Evolutionary conservation across 2,329 filamentous ascomycete species (phyloP).

Genomic region (Chaetothyriales sp.): DNA sequence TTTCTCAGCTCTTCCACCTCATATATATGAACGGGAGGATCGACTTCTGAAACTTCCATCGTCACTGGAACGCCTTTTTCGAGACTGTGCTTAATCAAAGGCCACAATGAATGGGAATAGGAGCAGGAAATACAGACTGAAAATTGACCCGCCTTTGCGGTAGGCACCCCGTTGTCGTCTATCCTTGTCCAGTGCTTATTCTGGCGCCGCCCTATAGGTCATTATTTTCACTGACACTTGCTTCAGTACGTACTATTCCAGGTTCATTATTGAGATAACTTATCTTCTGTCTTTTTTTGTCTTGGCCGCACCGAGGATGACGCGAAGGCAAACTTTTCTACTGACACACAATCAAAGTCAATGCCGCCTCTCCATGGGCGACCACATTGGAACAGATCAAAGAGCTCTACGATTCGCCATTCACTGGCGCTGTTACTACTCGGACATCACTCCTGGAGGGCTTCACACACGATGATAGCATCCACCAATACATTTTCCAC

Average conservation of each 20-base stretch:
- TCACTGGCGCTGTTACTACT: conserved; percentile 60
- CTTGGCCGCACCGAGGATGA: background rate
- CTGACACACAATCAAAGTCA: conserved; percentile 21
- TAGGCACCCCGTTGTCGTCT: background rate
- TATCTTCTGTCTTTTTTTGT: background rate
- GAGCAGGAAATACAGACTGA: conserved; percentile 8
- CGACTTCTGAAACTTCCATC: no score
- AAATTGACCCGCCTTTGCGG: conserved; percentile 49
- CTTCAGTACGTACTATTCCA: background rate
- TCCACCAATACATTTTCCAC: conserved; percentile 37
- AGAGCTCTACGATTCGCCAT: conserved; percentile 43
- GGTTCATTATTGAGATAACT: background rate
- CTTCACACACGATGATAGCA: conserved; percentile 44
- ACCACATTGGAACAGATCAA: conserved; percentile 48
- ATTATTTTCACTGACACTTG: background rate
- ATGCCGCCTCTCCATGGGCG: conserved; percentile 64
- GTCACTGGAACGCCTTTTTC: no score
- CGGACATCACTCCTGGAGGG: conserved; percentile 49
- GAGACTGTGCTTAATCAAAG: no score
- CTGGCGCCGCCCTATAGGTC: background rate
- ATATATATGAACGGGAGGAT: background rate
- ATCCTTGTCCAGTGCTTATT: background rate
- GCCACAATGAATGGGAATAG: background rate
- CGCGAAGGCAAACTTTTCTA: background rate
- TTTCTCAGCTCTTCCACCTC: background rate